A percentile compares a stretch with the other conserved stretches of the same genome.
Evolutionary conservation across 768 basidiomycete species (phyloP).

Genomic region (Cystobasidium onofrii): DNA sequence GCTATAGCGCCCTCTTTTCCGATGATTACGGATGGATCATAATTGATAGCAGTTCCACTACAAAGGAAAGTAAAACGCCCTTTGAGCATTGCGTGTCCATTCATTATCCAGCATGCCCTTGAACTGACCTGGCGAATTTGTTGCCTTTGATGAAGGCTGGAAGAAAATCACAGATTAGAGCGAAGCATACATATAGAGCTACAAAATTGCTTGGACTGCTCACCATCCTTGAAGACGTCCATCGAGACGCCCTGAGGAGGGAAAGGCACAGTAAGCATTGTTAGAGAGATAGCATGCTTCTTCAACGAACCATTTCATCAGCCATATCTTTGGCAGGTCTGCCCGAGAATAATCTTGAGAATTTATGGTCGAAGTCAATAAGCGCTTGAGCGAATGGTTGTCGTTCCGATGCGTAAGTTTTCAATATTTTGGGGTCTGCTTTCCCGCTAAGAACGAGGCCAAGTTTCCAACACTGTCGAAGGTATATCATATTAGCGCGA

Average conservation of each 20-base stretch:
- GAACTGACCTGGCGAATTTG: slow-evolving; percentile 35
- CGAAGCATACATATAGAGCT: background rate
- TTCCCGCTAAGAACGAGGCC: slow-evolving; percentile 38
- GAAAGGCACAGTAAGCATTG: background rate
- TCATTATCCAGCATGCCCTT: background rate
- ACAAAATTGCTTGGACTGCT: background rate
- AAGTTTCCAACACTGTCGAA: slow-evolving; percentile 36
- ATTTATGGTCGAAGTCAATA: slow-evolving; percentile 45
- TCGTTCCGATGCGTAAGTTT: slow-evolving; percentile 53
- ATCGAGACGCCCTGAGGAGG: slow-evolving; percentile 32
- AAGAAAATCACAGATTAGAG: background rate
- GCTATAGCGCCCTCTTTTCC: slow-evolving; percentile 23
- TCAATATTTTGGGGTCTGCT: slow-evolving; percentile 38
- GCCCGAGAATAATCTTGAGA: slow-evolving; percentile 60
- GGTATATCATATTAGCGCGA: too few species aligned
- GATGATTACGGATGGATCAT: slow-evolving; percentile 38
- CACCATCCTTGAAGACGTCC: slow-evolving; percentile 38
- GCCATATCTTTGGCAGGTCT: slow-evolving; percentile 53
- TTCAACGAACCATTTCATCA: slow-evolving; percentile 18
- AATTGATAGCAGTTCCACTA: slow-evolving; percentile 41
- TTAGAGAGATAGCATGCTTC: too few species aligned
- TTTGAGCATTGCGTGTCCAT: background rate
- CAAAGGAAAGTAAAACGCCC: background rate
- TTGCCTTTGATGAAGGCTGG: slow-evolving; percentile 34
- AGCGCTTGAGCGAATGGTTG: slow-evolving; percentile 56